Conservation (phyloP, 1,284 basidiomycete genomes). For the Trametes hirsuta region DNA sequence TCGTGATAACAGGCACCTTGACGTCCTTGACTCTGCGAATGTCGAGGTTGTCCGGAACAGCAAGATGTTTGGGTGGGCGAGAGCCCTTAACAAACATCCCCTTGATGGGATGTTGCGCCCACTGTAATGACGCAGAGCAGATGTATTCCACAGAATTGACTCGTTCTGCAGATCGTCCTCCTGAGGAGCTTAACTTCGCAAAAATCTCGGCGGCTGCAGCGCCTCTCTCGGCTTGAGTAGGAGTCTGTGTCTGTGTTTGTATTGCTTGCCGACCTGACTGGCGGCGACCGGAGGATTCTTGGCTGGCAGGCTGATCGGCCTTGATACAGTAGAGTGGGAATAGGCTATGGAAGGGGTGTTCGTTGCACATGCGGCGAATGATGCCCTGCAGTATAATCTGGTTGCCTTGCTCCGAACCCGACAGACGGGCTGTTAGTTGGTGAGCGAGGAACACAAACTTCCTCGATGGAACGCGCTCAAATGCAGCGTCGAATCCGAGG, state of each 20-base stretch:
- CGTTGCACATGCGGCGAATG: constrained; percentile 77
- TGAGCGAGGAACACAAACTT: constrained; percentile 93
- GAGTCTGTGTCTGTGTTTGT: constrained; percentile 36
- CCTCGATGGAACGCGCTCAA: constrained; percentile 77
- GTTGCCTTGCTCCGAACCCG: constrained; percentile 46
- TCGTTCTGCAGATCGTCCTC: constrained; percentile 36
- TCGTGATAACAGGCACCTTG: constrained; percentile 84
- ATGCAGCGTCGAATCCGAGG: constrained; percentile 49
- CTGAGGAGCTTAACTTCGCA: constrained; percentile 49
- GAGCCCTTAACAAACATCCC: constrained; percentile 29
- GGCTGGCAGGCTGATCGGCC: constrained; percentile 17
- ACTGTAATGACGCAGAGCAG: constrained; percentile 78
- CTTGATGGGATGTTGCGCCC: constrained; percentile 71
- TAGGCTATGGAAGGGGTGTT: constrained; percentile 94
- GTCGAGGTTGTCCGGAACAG: constrained; percentile 45
- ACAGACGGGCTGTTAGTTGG: constrained; percentile 89
- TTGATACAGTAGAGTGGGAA: constrained; percentile 86
- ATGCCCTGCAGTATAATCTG: constrained; percentile 71
- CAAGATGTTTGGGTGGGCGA: constrained; percentile 28
- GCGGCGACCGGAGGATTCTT: constrained; percentile 34
- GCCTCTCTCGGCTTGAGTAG: constrained; percentile 57
- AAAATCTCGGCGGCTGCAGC: constrained; percentile 76
- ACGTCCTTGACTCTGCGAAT: constrained; percentile 58
- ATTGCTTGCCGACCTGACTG: constrained; percentile 46
- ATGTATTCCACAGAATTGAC: constrained; percentile 67